A percentile compares a stretch with the other conserved stretches of the same genome.
Conservation (phyloP, 768 basidiomycete genomes). For the Trametes coccinea region DNA sequence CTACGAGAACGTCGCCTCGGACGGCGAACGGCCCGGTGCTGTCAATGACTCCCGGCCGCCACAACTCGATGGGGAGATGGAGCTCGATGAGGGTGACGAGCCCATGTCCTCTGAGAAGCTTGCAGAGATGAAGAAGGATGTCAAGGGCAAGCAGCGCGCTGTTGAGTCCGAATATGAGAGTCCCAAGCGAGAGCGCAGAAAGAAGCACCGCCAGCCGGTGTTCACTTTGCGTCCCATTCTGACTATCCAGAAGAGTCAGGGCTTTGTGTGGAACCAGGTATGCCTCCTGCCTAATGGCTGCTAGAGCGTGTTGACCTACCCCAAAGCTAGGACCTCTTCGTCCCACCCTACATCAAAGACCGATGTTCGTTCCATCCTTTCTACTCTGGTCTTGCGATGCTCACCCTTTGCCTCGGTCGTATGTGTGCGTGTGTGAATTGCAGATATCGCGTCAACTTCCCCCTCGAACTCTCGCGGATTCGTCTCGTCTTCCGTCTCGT, state of each 20-base stretch:
- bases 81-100: constrained; percentile 45
- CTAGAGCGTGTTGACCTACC: not conserved
- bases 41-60: constrained; percentile 35
- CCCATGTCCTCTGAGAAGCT: constrained; percentile 38
- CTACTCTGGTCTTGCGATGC: constrained; percentile 19
- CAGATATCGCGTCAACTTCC: constrained; percentile 83
- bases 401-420: constrained; percentile 22
- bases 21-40: constrained; percentile 25
- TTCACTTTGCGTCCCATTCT: constrained; percentile 77
- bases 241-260: constrained; percentile 85
- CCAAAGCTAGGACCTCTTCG: constrained; percentile 68
- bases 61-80: constrained; percentile 48
- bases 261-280: constrained; percentile 92
- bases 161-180: constrained; percentile 62
- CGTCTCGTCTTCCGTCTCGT: constrained; percentile 67
- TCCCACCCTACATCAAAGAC: constrained; percentile 88
- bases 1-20: constrained; percentile 39
- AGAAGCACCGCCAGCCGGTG: constrained; percentile 55
- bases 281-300: constrained; percentile 22
- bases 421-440: constrained; percentile 8
- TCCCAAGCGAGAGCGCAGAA: constrained; percentile 48
- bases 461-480: constrained; percentile 70
- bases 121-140: constrained; percentile 52
- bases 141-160: constrained; percentile 82
- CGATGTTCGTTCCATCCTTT: constrained; percentile 61